Evolutionary conservation across 2,329 filamentous ascomycete genomes (phyloP).

Genomic region (Aspergillus texensis): DNA sequence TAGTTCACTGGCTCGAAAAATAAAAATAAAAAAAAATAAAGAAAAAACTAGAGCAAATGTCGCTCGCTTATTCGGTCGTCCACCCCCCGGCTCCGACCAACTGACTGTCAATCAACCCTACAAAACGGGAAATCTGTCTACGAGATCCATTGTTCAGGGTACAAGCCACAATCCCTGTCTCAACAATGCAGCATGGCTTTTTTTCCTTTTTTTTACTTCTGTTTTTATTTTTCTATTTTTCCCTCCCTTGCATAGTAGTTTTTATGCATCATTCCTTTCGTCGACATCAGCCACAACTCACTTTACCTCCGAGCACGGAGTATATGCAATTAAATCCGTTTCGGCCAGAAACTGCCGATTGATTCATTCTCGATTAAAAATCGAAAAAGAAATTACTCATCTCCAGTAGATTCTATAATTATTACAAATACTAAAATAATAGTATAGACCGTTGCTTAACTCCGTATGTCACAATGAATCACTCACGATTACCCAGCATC

Average conservation of each 20-base stretch:
- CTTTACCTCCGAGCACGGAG: constrained; percentile 2
- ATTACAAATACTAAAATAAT: not conserved
- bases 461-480: not conserved
- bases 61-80: not conserved
- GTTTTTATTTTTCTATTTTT: not conserved
- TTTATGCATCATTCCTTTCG: constrained; percentile 2
- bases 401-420: not conserved
- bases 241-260: not conserved
- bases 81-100: not conserved
- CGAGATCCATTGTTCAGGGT: not conserved
- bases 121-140: not conserved
- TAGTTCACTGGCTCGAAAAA: not conserved
- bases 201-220: not conserved
- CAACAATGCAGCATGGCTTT: constrained; percentile 7
- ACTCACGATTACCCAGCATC: not conserved
- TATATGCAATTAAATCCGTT: constrained; percentile 4
- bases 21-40: not conserved
- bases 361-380: not conserved
- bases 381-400: not conserved
- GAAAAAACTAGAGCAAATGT: not conserved
- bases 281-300: constrained; percentile 5
- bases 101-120: not conserved
- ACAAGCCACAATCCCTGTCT: constrained; percentile 5
- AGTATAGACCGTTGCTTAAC: not conserved
- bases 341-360: not conserved